Percentiles rank a stretch among this genome's conserved stretches.
Conservation (phyloP, 192 early-diverging fungal genomes). For the Cladochytrium replicatum region DNA sequence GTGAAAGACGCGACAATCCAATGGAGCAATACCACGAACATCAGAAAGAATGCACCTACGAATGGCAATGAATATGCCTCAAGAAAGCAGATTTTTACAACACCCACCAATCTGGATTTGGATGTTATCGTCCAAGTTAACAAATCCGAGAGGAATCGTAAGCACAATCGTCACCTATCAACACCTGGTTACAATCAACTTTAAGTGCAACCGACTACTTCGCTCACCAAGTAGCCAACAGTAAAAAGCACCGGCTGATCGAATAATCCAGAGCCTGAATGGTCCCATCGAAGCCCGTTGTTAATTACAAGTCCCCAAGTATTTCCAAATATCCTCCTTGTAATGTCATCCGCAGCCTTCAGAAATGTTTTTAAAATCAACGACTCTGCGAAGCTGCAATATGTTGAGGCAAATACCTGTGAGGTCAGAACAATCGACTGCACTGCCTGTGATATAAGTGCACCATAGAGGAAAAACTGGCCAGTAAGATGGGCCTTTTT, state of each 20-base stretch:
- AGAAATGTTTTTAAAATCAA: conserved; percentile 2
- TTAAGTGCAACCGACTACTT: background rate
- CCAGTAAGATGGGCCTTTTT: conserved; percentile 25
- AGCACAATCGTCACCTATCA: conserved; percentile 22
- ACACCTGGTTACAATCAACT: conserved; percentile 1
- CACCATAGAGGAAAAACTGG: conserved; percentile 39
- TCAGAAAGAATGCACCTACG: conserved; percentile 30
- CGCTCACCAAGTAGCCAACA: background rate
- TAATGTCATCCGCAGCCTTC: conserved; percentile 12
- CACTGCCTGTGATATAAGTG: conserved; percentile 32
- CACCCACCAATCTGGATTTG: conserved; percentile 32
- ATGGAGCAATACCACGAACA: conserved; percentile 25
- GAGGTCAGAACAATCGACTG: conserved; percentile 35
- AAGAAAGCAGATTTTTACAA: background rate
- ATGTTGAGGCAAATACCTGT: conserved; percentile 24
- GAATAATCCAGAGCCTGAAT: conserved; percentile 32
- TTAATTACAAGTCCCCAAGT: conserved; percentile 4
- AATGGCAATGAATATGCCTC: background rate
- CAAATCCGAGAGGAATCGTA: conserved; percentile 32
- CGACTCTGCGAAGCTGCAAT: conserved; percentile 11
- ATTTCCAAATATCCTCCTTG: conserved; percentile 13
- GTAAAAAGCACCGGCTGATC: conserved; percentile 19
- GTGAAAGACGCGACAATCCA: conserved; percentile 29
- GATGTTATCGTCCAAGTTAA: conserved; percentile 48
- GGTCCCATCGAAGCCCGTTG: conserved; percentile 32